Evolutionary conservation across 2,329 filamentous ascomycete genomes (phyloP).

Genomic region (Colletotrichum lini): DNA sequence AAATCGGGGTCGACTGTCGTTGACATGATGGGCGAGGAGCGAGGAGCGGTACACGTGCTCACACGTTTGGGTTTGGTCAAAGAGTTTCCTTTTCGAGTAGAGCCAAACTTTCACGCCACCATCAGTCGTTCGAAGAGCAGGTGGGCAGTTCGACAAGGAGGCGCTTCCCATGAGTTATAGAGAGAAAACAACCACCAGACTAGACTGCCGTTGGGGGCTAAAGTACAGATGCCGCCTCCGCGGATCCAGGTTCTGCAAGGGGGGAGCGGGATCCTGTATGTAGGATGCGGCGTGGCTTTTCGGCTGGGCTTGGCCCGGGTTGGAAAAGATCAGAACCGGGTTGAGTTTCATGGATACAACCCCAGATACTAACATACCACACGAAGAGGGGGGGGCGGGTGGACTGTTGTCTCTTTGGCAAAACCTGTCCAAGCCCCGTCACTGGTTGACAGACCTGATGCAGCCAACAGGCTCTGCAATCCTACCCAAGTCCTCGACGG

Average conservation of each 20-base stretch:
- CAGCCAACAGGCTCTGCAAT: constrained; percentile 1
- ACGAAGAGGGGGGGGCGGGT: neutral
- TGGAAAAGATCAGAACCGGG: constrained; percentile 28
- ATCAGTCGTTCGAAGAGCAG: too few relatives aligned
- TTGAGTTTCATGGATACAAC: constrained; percentile 34
- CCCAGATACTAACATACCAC: constrained; percentile 16
- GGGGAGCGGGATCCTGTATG: constrained; percentile 8
- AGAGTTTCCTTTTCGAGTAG: neutral
- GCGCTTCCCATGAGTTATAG: constrained; percentile 23
- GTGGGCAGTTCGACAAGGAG: neutral
- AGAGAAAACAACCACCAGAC: constrained; percentile 3
- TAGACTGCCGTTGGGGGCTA: constrained; percentile 3
- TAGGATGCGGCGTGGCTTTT: constrained; percentile 15
- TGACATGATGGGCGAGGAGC: constrained; percentile 28
- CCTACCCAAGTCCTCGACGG: neutral
- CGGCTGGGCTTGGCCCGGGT: neutral
- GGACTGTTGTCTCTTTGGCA: neutral
- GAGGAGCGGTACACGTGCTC: too few relatives aligned
- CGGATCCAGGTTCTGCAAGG: constrained; percentile 28
- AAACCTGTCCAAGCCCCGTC: neutral
- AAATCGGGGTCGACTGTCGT: constrained; percentile 33
- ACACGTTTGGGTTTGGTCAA: constrained; percentile 7
- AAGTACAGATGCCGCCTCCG: constrained; percentile 5
- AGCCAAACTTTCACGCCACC: constrained; percentile 1
- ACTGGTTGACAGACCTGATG: neutral